phyloP scores from a whole-genome alignment of 352 stramenopile genomes.

The Pythium periplocum region DNA sequence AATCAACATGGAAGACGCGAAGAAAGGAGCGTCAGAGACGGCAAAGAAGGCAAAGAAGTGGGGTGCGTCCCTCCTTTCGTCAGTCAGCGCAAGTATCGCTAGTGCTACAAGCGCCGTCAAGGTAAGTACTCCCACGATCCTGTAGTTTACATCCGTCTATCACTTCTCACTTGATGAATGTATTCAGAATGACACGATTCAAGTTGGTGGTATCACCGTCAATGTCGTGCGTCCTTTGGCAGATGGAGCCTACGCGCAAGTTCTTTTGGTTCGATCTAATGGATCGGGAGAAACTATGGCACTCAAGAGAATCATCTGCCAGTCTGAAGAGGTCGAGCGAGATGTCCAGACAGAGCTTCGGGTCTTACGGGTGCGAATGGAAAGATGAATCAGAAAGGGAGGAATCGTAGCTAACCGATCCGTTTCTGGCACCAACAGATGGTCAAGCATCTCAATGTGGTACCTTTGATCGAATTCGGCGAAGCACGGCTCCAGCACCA shows the following conservation, averaged over 20 bases:
- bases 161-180: no score
- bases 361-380: constrained; percentile 52
- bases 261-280: constrained; percentile 71
- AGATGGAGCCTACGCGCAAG: constrained; percentile 75
- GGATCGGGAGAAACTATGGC: constrained; percentile 69
- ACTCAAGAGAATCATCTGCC: constrained; percentile 78
- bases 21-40: constrained; percentile 73
- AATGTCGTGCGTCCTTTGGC: constrained; percentile 64
- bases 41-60: constrained; percentile 88
- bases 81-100: constrained; percentile 71
- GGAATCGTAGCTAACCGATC: no score
- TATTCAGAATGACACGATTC: constrained; percentile 59
- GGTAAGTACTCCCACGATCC: constrained; percentile 16
- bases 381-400: not conserved
- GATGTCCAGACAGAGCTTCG: constrained; percentile 76
- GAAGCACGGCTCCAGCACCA: constrained; percentile 60
- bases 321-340: constrained; percentile 73
- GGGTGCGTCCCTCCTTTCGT: constrained; percentile 74
- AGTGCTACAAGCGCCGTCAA: constrained; percentile 54
- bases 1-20: constrained; percentile 82
- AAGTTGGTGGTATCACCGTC: constrained; percentile 65
- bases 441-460: constrained; percentile 78
- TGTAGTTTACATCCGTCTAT: no score
- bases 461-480: constrained; percentile 75
- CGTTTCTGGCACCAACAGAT: not conserved